These are phyloP conservation scores for Haplosporangium gracile DNA, from an alignment of 192 early-diverging fungal genomes.

Conservation along the genomic window DNA sequence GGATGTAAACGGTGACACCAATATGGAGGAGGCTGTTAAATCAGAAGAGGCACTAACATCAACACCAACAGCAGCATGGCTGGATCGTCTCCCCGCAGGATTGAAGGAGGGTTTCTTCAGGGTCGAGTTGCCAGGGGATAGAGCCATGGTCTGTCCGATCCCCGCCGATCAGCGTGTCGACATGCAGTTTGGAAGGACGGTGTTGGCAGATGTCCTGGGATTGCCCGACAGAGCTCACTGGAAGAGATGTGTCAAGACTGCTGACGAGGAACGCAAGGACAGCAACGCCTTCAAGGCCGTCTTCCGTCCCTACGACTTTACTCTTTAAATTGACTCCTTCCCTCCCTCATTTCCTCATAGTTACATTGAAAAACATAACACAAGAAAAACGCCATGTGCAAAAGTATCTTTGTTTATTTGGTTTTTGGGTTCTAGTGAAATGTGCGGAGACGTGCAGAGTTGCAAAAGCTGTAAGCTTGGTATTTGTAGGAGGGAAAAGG, in stretches of 20 bases:
- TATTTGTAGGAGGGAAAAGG: background rate
- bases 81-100: constrained; percentile 12
- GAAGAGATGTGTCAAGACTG: constrained; percentile 77
- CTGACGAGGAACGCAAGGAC: constrained; percentile 74
- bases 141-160: constrained; percentile 60
- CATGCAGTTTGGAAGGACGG: constrained; percentile 81
- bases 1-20: background rate
- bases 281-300: constrained; percentile 54
- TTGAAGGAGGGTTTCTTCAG: constrained; percentile 60
- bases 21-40: background rate
- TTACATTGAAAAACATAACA: background rate
- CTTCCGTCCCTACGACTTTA: constrained; percentile 63
- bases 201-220: constrained; percentile 76
- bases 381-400: background rate
- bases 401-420: background rate
- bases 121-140: constrained; percentile 68
- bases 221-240: constrained; percentile 82
- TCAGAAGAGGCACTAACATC: background rate
- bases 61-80: constrained; percentile 10
- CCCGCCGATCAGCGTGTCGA: constrained; percentile 68
- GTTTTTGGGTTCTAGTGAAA: background rate
- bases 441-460: background rate
- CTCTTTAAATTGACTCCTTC: constrained; percentile 9
- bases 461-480: background rate
- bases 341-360: background rate